phyloP scores from a whole-genome alignment of 192 early-diverging fungal species.

The Lunasporangiospora selenospora region DNA sequence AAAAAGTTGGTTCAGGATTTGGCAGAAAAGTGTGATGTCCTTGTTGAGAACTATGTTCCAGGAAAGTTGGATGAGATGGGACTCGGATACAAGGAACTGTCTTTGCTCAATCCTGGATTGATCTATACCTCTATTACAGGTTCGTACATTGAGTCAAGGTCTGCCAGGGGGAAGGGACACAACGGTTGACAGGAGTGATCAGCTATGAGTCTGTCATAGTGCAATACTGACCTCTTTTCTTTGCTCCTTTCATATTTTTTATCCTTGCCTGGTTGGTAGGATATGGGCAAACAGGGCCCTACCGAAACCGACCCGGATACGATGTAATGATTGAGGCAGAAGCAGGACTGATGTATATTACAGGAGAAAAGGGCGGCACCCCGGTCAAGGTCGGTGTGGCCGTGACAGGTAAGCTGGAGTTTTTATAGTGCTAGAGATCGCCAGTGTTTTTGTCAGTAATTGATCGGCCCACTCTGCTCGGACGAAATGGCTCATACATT shows the following conservation, averaged over 20 bases:
- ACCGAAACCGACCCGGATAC: conserved; percentile 77
- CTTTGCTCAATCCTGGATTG: conserved; percentile 70
- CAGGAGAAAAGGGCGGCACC: conserved; percentile 77
- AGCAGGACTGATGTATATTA: conserved; percentile 95
- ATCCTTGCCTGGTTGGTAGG: conserved; percentile 40
- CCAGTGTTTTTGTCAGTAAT: not conserved
- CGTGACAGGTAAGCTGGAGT: conserved; percentile 72
- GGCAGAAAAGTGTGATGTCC: conserved; percentile 71
- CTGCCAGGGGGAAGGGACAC: not conserved
- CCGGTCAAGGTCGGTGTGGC: conserved; percentile 96
- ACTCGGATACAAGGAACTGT: conserved; percentile 73
- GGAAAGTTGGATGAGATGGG: conserved; percentile 83
- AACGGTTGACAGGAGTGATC: not conserved
- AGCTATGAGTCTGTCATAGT: not conserved
- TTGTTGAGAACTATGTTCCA: conserved; percentile 92
- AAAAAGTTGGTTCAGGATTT: conserved; percentile 67
- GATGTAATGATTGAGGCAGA: conserved; percentile 89
- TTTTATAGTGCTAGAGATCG: not conserved
- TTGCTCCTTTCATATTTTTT: conserved; percentile 14
- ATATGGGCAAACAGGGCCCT: conserved; percentile 88
- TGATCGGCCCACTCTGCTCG: not conserved
- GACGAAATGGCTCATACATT: not conserved
- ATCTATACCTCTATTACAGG: conserved; percentile 85
- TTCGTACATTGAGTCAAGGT: conserved; percentile 6
- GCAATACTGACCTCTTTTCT: not conserved